These are phyloP conservation scores for Datisca glomerata DNA, from an alignment of 306 rosid species.

Conservation along the genomic window DNA sequence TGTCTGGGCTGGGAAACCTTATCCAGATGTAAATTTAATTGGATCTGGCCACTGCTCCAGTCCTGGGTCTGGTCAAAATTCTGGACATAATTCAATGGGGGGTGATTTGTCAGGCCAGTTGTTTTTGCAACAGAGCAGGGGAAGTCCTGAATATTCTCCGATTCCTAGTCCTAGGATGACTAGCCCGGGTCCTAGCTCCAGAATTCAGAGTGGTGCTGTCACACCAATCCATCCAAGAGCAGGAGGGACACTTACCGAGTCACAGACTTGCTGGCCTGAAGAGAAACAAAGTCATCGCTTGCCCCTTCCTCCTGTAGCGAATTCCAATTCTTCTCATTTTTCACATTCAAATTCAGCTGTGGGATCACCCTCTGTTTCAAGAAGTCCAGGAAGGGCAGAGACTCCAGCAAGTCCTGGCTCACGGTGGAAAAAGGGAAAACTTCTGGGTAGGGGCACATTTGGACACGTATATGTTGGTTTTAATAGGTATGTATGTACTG, in stretches of 20 bases:
- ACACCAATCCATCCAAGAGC: conserved; percentile 96
- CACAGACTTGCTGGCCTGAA: conserved; percentile 67
- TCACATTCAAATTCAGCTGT: conserved; percentile 93
- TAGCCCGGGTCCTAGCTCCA: conserved; percentile 87
- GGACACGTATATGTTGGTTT: conserved; percentile 96
- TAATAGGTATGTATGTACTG: conserved; percentile 55
- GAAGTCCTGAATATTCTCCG: conserved; percentile 63
- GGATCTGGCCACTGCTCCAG: conserved; percentile 98
- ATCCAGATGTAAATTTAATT: conserved; percentile 33
- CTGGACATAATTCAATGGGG: conserved; percentile 98
- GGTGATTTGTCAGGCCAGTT: conserved; percentile 82
- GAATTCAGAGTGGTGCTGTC: conserved; percentile 98
- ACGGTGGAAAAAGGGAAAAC: conserved; percentile 96
- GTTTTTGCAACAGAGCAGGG: conserved; percentile 54
- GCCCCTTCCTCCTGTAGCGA: conserved; percentile 85
- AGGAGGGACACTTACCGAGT: conserved; percentile 50
- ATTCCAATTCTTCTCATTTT: conserved; percentile 48
- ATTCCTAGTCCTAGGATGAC: conserved; percentile 55
- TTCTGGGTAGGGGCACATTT: conserved; percentile 91
- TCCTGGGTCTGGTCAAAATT: conserved; percentile 97
- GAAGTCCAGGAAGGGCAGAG: conserved; percentile 97
- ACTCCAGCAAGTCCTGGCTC: conserved; percentile 78
- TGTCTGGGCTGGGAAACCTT: conserved; percentile 40
- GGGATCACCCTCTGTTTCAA: conserved; percentile 93
- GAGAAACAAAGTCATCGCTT: conserved; percentile 93